Conservation (phyloP, 768 basidiomycete species). For the Kwoniella mangroviensis region DNA sequence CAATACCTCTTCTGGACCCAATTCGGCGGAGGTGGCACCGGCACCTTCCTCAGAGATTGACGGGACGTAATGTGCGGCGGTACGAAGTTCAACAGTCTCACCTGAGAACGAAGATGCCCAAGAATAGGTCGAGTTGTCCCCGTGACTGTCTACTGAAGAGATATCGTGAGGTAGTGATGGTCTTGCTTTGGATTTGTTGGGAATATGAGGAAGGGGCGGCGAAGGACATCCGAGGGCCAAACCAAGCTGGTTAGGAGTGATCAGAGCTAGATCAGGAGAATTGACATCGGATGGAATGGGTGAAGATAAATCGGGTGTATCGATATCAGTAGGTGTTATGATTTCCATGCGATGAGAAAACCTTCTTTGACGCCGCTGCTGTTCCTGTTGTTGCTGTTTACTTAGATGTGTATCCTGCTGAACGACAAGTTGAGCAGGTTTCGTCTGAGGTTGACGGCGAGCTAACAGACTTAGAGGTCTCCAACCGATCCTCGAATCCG, state of each 20-base stretch:
- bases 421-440: neutral
- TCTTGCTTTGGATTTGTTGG: neutral
- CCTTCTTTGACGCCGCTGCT: constrained; percentile 2
- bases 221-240: constrained; percentile 15
- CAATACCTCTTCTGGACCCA: constrained; percentile 18
- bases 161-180: neutral
- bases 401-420: neutral
- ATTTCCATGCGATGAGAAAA: constrained; percentile 4
- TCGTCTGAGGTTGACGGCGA: constrained; percentile 10
- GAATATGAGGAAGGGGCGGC: constrained; percentile 8
- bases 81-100: constrained; percentile 44
- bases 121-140: constrained; percentile 39
- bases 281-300: constrained; percentile 23
- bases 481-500: constrained; percentile 16
- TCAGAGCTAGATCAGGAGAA: constrained; percentile 21
- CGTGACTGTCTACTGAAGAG: neutral
- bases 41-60: constrained; percentile 1
- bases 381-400: neutral
- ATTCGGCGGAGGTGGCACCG: constrained; percentile 3
- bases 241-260: constrained; percentile 22
- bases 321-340: constrained; percentile 3
- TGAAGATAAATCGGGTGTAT: constrained; percentile 8
- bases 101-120: constrained; percentile 50
- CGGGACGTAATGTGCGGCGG: constrained; percentile 43
- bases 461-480: constrained; percentile 35